Evolutionary conservation across 805 yeast species (phyloP), one percentile per base, ranked within the genome.

Genomic region (Cyberlindnera mississippiensis): DNA sequence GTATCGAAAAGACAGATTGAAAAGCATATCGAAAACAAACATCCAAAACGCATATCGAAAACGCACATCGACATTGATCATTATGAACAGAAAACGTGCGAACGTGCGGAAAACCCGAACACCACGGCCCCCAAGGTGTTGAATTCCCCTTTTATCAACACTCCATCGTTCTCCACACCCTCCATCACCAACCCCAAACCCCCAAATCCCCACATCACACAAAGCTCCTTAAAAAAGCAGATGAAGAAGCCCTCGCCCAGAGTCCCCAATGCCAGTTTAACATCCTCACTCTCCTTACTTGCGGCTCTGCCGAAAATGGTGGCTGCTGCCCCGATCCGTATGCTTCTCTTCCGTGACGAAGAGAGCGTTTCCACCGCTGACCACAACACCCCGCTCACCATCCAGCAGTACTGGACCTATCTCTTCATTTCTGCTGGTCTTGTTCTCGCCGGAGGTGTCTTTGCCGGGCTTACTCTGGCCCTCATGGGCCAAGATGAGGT

Each of bases 401-500:
- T 51, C 1, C 36, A 52, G 24, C 51, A 56, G 38, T 56, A 49
- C 37, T 57, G 59, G 57, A 41, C 50, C n/a, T 56, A 57, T 33
- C 45, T 57, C 14, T 12, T 45, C 37, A 67, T 82, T 12, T 82
- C 93, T 1, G 71, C 74, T 6, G 50, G 68, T 17, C 68, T 86
- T 18, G 95, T 86, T 2, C 55, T 87, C 28, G 68, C 84, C 4
- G 96, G 96, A 44, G 96, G 96, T 51, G 80, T 85, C n/a, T 87
- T 87, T 71, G 95, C 96, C 5, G 96, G 95, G 7, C 71, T 91
- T 33, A 93, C 99, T n/a, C 69, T 91, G 37, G 98, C 93, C 2
- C 73, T 91, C 10, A 91, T 91, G 99, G 98, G 98, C 52, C 98
- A 91, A 63, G 98, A 91, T 62, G 98, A 91, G 63, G 91, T 91